Conservation (phyloP, 2,329 filamentous ascomycete species). For the Cladosporium colombiae region DNA sequence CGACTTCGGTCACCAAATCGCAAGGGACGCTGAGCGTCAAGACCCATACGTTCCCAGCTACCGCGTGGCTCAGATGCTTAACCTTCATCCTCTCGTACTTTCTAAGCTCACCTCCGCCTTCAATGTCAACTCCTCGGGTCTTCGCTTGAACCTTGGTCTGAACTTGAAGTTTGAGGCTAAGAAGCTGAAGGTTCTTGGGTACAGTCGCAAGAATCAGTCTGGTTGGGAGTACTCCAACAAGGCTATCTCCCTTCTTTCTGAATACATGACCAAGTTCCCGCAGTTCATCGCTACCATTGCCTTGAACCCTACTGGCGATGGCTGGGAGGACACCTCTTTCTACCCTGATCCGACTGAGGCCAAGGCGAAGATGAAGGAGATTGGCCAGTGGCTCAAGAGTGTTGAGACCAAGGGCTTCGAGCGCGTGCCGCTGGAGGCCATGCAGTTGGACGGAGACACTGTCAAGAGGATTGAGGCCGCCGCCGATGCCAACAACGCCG, state of each 20-base stretch:
- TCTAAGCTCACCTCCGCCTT: constrained; percentile 97
- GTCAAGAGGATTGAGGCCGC: constrained; percentile 78
- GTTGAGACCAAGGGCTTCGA: constrained; percentile 91
- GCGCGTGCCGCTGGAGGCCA: constrained; percentile 90
- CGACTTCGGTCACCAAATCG: constrained; percentile 78
- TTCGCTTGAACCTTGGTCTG: constrained; percentile 85
- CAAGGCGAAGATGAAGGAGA: constrained; percentile 83
- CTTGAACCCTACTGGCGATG: constrained; percentile 79
- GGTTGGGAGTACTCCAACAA: constrained; percentile 96
- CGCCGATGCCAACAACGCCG: constrained; percentile 63
- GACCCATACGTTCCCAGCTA: constrained; percentile 85
- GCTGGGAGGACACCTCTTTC: constrained; percentile 81
- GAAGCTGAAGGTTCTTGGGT: constrained; percentile 93
- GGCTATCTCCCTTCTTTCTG: constrained; percentile 75
- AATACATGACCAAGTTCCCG: constrained; percentile 93
- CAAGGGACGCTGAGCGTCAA: constrained; percentile 65
- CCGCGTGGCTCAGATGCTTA: constrained; percentile 78
- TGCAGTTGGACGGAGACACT: constrained; percentile 89
- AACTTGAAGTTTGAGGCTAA: constrained; percentile 97
- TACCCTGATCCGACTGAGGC: constrained; percentile 74
- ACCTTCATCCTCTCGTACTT: constrained; percentile 80
- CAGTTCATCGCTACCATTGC: constrained; percentile 92
- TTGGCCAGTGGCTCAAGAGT: constrained; percentile 87
- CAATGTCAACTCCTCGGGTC: constrained; percentile 76
- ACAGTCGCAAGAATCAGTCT: constrained; percentile 79